Evolutionary conservation across 148 eudicot species (phyloP).

Genomic region (Pouteria glomerata): DNA sequence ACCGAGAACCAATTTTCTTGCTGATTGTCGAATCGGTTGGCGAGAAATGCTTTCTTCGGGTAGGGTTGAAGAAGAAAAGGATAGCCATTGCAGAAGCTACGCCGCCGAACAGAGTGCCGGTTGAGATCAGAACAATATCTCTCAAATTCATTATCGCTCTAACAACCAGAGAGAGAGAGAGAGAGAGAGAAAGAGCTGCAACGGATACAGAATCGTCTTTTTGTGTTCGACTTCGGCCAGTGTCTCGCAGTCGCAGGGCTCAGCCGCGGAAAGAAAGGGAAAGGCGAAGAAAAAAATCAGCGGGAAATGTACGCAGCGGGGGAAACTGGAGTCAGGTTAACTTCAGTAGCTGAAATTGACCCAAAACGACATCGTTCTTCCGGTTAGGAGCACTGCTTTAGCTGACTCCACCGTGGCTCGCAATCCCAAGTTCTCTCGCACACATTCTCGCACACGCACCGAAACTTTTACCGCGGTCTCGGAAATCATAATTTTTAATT

Average conservation of each 20-base stretch:
- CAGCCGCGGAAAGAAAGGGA: too few species aligned
- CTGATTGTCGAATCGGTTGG: constrained; percentile 9
- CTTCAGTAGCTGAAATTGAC: too few species aligned
- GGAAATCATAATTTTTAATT: too few species aligned
- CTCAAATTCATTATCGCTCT: constrained; percentile 39
- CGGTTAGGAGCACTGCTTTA: too few species aligned
- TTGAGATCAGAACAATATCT: constrained; percentile 42
- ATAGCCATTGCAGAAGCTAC: constrained; percentile 41
- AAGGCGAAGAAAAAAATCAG: too few species aligned
- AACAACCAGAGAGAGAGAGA: not conserved
- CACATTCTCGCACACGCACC: too few species aligned
- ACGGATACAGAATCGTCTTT: too few species aligned
- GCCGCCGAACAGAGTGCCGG: constrained; percentile 57
- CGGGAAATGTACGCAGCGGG: not conserved
- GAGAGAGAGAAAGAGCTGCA: constrained; percentile 4
- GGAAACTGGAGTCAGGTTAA: not conserved
- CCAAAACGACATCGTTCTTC: too few species aligned
- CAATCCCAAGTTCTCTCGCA: too few species aligned
- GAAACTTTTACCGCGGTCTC: too few species aligned
- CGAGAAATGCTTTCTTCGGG: constrained; percentile 7
- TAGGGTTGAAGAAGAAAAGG: constrained; percentile 40
- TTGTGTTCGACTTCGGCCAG: not conserved
- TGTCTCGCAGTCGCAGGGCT: too few species aligned
- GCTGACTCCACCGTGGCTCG: too few species aligned
- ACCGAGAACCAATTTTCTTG: constrained; percentile 12